Base-by-base conservation (phyloP, 306 rosid species). In the Mimosa pudica region DNA sequence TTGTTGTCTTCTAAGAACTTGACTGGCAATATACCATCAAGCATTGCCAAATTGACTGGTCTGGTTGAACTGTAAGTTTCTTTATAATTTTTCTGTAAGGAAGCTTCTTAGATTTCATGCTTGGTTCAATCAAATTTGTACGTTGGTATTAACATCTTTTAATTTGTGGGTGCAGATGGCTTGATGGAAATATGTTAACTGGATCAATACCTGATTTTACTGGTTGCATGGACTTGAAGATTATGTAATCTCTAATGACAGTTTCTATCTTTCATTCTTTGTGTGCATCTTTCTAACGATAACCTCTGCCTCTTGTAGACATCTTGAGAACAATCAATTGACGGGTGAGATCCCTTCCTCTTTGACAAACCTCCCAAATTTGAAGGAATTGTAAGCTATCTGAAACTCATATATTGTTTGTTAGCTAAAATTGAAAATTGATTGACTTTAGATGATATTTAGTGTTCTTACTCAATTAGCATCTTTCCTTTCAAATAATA, bases 291-390 rank as follows among this genome's bases (percentile, higher is more conserved):
- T 68, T 62, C 92, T 89, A 80, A 89, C 38, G 38, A 65, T 66
- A 71, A 13, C 79, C 70, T 82, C 87, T 87, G 24, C 71, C 73
- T 74, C 77, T 74, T 87, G 73, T 81, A 94, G 98, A 78, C 98
- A 94, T 87, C 95, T 94, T 9, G 98, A 94, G 82, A 90, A 91
- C 85, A 94, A 94, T 82, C 97, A 85, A 76, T 89, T 94, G 89
- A 86, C 83, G 0, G 97, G 97, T 20, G 88, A 54, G 77, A 86
- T 94, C 77, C 96, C 96, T 79, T 88, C 88, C 80, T 87, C 90
- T 77, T 79, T 94, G 78, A 45, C 20, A 70, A 89, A 85, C 71
- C 89, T 94, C 49, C 98, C 95, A 46, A 92, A 85, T 89, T 84
- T 94, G 87, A 87, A 87, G 82, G 97, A 91, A 82, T 64, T 94